Evolutionary conservation across 306 rosid genomes (phyloP), one percentile per base, ranked within the genome.

Genomic region (Purshia tridentata): DNA sequence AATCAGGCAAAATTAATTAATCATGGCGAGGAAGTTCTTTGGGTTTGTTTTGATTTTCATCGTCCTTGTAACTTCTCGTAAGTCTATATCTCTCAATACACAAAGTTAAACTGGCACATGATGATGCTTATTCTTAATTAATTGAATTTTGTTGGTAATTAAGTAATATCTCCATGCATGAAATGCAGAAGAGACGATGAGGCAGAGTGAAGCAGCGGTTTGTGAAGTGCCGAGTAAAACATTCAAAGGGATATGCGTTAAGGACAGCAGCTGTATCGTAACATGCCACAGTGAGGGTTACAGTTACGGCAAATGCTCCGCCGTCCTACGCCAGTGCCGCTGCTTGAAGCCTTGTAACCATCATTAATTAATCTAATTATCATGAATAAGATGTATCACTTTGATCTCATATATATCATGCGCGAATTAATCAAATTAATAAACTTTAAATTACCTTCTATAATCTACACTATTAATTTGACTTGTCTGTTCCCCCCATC

Each of bases 31-130:
- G 53, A 65, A 45, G 6, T 65, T 10, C 60, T 48, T 48, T 29
- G 72, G 48, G 20, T 2, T 68, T n/a, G 47, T 6, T 35, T 50
- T 68, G 59, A 29, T 50, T 59, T 6, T 50, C 41, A 49, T 68
- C 60, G 9, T 67, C 60, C 48, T 68, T 13, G 8, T 68, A 9
- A 35, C 72, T 49, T 68, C 60, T 16, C 60, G 72, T 67, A 67
- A 67, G 60, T 67, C 35, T 35, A n/a, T 50, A 60, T n/a, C 60
- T 51, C 45, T 67, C 57, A 23, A 52, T 29, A 15, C 67, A 22
- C 9, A 23, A 41, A 6, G 18, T 9, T 16, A 39, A 15, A 1
- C 35, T 29, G 35, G 35, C 35, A 29, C 35, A 29, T 29, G 35
- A 29, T 29, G 35, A 29, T 29, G 35, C 35, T 29, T 29, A 29